Base-by-base conservation (phyloP, 768 basidiomycete species). In the Collybiopsis confluens region DNA sequence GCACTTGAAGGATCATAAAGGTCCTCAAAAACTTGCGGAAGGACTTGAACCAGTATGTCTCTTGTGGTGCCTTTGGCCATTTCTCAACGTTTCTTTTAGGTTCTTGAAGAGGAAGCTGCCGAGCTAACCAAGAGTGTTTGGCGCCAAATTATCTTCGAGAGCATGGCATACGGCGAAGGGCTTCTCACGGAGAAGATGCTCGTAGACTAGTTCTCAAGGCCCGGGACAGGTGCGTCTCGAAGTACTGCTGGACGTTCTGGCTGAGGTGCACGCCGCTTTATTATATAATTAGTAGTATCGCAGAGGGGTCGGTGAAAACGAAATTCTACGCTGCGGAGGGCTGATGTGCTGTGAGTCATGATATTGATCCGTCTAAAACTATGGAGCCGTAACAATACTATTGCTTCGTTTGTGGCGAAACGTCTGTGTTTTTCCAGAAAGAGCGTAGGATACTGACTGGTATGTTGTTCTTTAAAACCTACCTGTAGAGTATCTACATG, bases 71-170 rank as follows among this genome's bases (percentile, higher is more conserved):
- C 4, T 27, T 23, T 37, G 28, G 35, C 15, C 49, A 35, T 37
- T 43, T 40, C 4, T 33, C n/a, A 45, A 18, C 42, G 18, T 18
- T 37, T 62, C 38, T 58, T 56, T 38, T 30, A 97, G 94, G 91
- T 97, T 3, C 75, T 98, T 33, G 93, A 93, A 65, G 94, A 96
- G 67, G 94, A 98, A 66, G 93, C 94, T 4, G 72, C 73, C 24
- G 86, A 92, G 56, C 80, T 95, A 54, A 76, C 82, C n/a, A 68
- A 86, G 61, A 78, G 78, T 56, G 76, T 97, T 45, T 98, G 94
- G 94, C 83, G 92, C 52, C 90, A 92, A 70, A 80, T 96, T 61
- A 90, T 93, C 47, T 96, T 96, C 65, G 94, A 98, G 76, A 93
- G 92, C 63, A 88, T 92, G 82, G 90, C 93, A 24, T 94, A 91